Evolutionary conservation across 345 rosid species (phyloP), one percentile per base, ranked within the genome.

Genomic region (Bruguiera parviflora): DNA sequence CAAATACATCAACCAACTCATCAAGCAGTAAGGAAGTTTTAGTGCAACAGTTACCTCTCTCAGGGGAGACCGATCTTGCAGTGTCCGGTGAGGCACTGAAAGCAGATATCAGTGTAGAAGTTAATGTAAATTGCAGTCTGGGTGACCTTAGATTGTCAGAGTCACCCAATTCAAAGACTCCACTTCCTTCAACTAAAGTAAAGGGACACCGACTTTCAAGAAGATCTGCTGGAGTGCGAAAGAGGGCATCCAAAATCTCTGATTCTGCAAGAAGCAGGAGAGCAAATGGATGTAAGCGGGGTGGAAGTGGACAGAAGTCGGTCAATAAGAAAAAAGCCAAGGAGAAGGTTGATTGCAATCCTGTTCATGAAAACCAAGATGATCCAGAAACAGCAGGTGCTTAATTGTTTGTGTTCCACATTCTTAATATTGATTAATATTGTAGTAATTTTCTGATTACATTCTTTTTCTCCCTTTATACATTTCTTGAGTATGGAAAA

Each of bases 351-450:
- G 70, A 61, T 56, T 19, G 53, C 67, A 75, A 80, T 70, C 81
- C 69, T 72, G 80, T 37, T 32, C 57, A 49, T 37, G 68, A 68
- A 69, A 65, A 52, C 63, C 82, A 77, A 65, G 71, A 47, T 77
- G 71, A 53, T 28, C 65, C 53, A 13, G 77, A 79, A 73, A 74
- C 74, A 84, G 96, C 77, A 86, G 96, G 99, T 94, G 84, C 63
- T 61, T 53, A 66, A 71, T 65, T 69, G 16, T 46, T 29, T 59
- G 5, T 58, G 27, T 51, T 63, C 33, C 51, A 46, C 59, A 58
- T 27, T 56, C 31, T 55, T 5, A 22, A 64, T 21, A 16, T 61
- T 47, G 64, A 8, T 0, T 57, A 33, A 27, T 20, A 21, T n/a
- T 10, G 5, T 60, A 20, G 65, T 49, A 16, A 31, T 64, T 21